Evolutionary conservation across 371 early-diverging fungal genomes (phyloP).

Genomic region (Sanchytrium tribonematis): DNA sequence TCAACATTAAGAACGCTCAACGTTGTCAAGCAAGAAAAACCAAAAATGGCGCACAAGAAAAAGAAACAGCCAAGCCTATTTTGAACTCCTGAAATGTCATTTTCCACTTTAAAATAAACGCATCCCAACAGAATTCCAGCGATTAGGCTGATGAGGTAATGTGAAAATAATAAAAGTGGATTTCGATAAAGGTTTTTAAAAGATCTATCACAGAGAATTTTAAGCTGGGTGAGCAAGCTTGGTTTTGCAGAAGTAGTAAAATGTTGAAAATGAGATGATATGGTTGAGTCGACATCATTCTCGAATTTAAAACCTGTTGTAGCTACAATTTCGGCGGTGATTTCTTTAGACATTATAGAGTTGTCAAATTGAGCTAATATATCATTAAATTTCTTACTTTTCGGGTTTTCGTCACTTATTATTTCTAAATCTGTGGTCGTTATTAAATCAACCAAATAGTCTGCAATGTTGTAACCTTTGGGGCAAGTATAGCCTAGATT

Average conservation of each 20-base stretch:
- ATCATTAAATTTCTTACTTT: not conserved
- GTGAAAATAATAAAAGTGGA: slow-evolving; percentile 48
- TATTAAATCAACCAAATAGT: slow-evolving; percentile 50
- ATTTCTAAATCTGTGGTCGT: not conserved
- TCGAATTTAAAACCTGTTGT: too few species aligned
- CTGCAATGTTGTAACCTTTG: slow-evolving; percentile 68
- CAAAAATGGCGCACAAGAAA: slow-evolving; percentile 48
- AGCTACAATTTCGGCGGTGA: not conserved
- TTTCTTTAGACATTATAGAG: not conserved
- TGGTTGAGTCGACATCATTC: too few species aligned
- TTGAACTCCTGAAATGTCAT: slow-evolving; percentile 52
- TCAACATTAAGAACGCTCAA: slow-evolving; percentile 28
- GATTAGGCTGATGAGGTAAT: slow-evolving; percentile 31
- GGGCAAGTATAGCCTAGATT: slow-evolving; percentile 51
- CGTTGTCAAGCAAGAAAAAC: slow-evolving; percentile 35
- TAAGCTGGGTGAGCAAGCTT: slow-evolving; percentile 39
- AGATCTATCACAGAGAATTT: slow-evolving; percentile 43
- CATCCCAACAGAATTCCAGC: slow-evolving; percentile 37
- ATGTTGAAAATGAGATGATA: not conserved
- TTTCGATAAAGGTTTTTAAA: slow-evolving; percentile 64
- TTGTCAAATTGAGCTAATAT: too few species aligned
- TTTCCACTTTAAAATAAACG: slow-evolving; percentile 44
- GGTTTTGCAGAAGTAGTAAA: slow-evolving; percentile 8
- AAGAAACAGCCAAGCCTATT: slow-evolving; percentile 59
- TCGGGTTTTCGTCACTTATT: not conserved